A percentile compares a stretch with the other conserved stretches of the same genome.
Conservation (phyloP, 2,329 filamentous ascomycete species). For the Diaporthe caulivora region DNA sequence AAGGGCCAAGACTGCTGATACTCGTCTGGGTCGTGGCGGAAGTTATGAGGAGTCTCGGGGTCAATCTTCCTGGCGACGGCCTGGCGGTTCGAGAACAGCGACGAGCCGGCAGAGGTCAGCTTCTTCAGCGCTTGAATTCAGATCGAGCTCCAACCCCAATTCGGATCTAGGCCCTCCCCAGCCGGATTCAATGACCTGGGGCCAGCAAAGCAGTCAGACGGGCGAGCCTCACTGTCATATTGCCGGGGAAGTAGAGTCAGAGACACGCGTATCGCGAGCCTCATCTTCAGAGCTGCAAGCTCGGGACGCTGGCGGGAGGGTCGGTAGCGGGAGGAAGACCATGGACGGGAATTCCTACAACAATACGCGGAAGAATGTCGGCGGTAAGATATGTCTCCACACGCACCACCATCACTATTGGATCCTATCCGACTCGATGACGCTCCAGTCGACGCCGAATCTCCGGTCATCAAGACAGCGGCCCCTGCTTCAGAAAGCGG, state of each 20-base stretch:
- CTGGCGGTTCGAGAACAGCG: background rate
- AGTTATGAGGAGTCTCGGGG: background rate
- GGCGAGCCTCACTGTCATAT: background rate
- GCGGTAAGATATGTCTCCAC: conserved; percentile 60
- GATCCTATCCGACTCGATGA: conserved; percentile 44
- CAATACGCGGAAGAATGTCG: background rate
- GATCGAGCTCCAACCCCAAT: conserved; percentile 16
- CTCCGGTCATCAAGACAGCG: conserved; percentile 35
- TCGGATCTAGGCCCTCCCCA: conserved; percentile 1
- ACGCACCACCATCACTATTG: conserved; percentile 75
- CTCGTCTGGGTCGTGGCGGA: background rate
- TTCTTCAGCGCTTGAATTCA: conserved; percentile 13
- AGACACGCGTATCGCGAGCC: background rate
- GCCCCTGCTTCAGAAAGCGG: conserved; percentile 23
- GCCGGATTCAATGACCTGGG: background rate
- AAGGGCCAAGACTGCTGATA: background rate
- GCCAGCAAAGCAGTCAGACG: background rate
- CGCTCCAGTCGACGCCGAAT: conserved; percentile 23
- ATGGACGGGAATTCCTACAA: background rate
- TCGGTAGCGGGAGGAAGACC: background rate
- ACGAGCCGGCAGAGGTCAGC: conserved; percentile 1
- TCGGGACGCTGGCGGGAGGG: background rate
- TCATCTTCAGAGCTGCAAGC: conserved; percentile 4
- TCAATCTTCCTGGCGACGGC: background rate
- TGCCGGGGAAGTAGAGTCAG: background rate